Base-by-base conservation (phyloP, 2,329 filamentous ascomycete genomes). In the Alternaria incomplexa region DNA sequence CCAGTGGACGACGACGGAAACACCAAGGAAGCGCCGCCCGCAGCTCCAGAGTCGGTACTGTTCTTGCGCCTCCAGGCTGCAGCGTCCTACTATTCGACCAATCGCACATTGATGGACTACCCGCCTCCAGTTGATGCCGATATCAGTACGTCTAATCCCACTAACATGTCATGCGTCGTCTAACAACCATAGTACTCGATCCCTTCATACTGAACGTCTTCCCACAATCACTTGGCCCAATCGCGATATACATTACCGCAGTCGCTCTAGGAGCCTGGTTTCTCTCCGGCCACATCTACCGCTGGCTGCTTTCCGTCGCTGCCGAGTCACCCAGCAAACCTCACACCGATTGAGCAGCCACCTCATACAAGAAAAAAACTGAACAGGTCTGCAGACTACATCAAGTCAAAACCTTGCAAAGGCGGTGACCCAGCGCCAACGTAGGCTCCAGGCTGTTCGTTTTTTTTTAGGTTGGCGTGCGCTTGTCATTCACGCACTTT, bases 71-170 rank as follows among this genome's bases (percentile, higher is more conserved):
- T 98, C 56, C 85, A 86, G 66, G 88, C 93, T 13, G 88, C 90
- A 20, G 93, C 96, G 50, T 93, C 96, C 73, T 99, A 95, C 83
- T 96, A 92, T 80, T 91, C 92, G 11, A 85, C 88, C 62, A 87
- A 97, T 76, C 80, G 83, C 64, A 85, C 85, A 2, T 85, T 97
- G 73, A 98, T 98, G 95, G 80, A 83, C 52, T 74, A 85, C 64
- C 91, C 92, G 13, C 90, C 90, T 3, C 87, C 89, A 0, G 93
- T 98, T 5, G 83, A 89, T 56, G 91, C 91, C 55, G 95, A 99
- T 72, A 81, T 91, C 60, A 89, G 83, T 84, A 74, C 61, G 81
- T 48, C 63, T 13, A n/a, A 20, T 47, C 45, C 20, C 7, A 22
- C 12, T 13, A n/a, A 6, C 43, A 5, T 4, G 6, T 6, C 11